Percentiles rank a stretch among this genome's conserved stretches.
phyloP scores from a whole-genome alignment of 495 filamentous ascomycete genomes.

The Cudoniella acicularis region DNA sequence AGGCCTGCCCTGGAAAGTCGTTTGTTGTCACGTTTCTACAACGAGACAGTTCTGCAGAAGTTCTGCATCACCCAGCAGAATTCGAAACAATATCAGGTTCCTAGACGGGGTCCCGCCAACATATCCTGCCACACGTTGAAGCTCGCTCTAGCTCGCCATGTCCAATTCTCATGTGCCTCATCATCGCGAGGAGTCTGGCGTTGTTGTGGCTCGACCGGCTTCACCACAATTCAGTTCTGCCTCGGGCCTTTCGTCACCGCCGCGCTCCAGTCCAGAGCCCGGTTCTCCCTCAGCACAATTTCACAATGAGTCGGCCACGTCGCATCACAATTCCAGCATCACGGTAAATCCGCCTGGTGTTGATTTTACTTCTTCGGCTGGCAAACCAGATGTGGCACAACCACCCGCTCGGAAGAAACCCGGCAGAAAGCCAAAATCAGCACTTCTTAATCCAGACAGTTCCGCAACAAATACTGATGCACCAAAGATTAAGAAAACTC shows the following conservation, averaged over 20 bases:
- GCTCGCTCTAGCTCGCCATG: conserved; percentile 3
- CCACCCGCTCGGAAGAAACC: conserved; percentile 16
- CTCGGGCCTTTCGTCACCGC: conserved; percentile 25
- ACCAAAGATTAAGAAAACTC: conserved; percentile 48
- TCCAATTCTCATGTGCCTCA: not conserved
- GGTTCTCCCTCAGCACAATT: conserved; percentile 25
- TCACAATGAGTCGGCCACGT: not conserved
- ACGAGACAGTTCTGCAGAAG: not conserved
- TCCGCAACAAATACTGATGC: conserved; percentile 37
- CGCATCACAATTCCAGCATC: conserved; percentile 16
- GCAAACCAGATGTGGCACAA: not conserved
- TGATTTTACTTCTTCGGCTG: conserved; percentile 2
- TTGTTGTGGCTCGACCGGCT: conserved; percentile 1
- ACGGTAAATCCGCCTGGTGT: conserved; percentile 15
- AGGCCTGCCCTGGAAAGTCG: not conserved
- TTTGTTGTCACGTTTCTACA: conserved; percentile 20
- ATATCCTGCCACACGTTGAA: not conserved
- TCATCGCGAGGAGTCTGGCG: conserved; percentile 9
- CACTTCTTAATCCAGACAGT: conserved; percentile 37
- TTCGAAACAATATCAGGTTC: conserved; percentile 8
- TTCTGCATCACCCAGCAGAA: not conserved
- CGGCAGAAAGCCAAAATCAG: conserved; percentile 47
- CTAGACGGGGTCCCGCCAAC: not conserved
- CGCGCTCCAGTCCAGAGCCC: conserved; percentile 22
- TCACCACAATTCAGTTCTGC: conserved; percentile 17